A percentile compares a stretch with the other conserved stretches of the same genome.
Conservation (phyloP, 805 yeast species). For the Ogataea henricii region DNA sequence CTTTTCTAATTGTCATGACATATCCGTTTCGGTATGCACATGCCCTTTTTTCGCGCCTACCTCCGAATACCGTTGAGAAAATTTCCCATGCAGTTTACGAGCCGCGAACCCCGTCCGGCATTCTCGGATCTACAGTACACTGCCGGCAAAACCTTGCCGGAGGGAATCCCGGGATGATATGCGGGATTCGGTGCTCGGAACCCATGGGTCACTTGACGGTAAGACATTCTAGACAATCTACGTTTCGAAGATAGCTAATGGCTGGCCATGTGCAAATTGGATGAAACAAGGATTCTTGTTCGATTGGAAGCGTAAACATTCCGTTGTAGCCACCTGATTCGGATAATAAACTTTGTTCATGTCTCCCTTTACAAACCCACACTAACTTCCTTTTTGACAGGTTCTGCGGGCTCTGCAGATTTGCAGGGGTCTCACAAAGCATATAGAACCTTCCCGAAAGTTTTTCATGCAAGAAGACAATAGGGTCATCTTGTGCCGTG, state of each 20-base stretch:
- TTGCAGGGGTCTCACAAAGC: background rate
- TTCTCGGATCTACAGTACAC: background rate
- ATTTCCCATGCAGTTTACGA: background rate
- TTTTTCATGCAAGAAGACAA: constrained; percentile 1
- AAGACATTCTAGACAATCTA: too few relatives aligned
- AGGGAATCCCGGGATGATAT: too few relatives aligned
- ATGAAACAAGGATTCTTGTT: too few relatives aligned
- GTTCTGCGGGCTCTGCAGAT: constrained; percentile 7
- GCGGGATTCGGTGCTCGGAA: too few relatives aligned
- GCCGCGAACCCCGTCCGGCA: constrained; percentile 7
- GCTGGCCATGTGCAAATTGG: too few relatives aligned
- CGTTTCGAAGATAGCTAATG: too few relatives aligned
- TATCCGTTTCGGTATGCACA: constrained; percentile 5
- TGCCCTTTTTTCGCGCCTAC: constrained; percentile 4
- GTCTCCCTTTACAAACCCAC: constrained; percentile 1
- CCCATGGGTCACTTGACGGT: too few relatives aligned
- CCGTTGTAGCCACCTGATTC: constrained; percentile 3
- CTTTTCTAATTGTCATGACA: constrained; percentile 4
- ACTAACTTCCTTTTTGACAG: constrained; percentile 4
- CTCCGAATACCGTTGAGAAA: constrained; percentile 6
- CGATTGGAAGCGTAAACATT: constrained; percentile 2
- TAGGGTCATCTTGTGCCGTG: background rate
- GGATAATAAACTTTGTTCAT: background rate
- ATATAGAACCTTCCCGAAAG: constrained; percentile 16
- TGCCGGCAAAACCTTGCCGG: too few relatives aligned